Base-by-base conservation (phyloP, 2,329 filamentous ascomycete species). In the Monilinia fructicola region DNA sequence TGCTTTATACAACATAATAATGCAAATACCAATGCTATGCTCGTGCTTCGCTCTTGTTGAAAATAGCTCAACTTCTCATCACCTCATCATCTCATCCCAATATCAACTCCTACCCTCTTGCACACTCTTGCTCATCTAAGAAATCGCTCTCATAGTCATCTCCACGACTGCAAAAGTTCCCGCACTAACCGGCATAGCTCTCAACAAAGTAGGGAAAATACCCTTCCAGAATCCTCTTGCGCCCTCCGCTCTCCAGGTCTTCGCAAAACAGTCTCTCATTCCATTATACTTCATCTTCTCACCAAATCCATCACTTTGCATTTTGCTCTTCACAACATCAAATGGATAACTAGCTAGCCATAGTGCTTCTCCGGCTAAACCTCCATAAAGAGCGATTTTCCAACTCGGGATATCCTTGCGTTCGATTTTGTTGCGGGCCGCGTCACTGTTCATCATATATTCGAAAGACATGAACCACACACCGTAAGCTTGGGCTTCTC, bases 311-410 rank as follows among this genome's bases (percentile, higher is more conserved):
- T 99, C 95, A 67, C 90, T 97, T 85, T 99, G 95, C 94, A 98
- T 97, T 86, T 97, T 98, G 80, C 92, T 97, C 90, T 99, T 99
- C 80, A 99, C 81, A 38, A 99, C 94, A 79, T 99, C 95, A 71
- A 99, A 90, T 28, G 95, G 95, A 80, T 99, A 99, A 76, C 92
- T 96, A 46, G 85, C 85, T 65, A 99, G 82, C 95, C 95, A 99
- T 67, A 99, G 85, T 63, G 88, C 92, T 83, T 99, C 95, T 73
- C 95, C 95, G 0, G 95, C 95, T 52, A 99, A 79, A 54, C 95
- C 95, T 71, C 95, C 95, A 78, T 98, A 99, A 16, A 92, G 81
- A 16, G 95, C 95, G 60, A 99, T 87, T 81, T 97, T 98, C 78
- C 88, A 88, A 63, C 86, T 88, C 21, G 92, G 87, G 48, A 99